A percentile compares a stretch with the other conserved stretches of the same genome.
Evolutionary conservation across 1,139 yeast species (phyloP).

Genomic region (Blastobotrys ciferrii): DNA sequence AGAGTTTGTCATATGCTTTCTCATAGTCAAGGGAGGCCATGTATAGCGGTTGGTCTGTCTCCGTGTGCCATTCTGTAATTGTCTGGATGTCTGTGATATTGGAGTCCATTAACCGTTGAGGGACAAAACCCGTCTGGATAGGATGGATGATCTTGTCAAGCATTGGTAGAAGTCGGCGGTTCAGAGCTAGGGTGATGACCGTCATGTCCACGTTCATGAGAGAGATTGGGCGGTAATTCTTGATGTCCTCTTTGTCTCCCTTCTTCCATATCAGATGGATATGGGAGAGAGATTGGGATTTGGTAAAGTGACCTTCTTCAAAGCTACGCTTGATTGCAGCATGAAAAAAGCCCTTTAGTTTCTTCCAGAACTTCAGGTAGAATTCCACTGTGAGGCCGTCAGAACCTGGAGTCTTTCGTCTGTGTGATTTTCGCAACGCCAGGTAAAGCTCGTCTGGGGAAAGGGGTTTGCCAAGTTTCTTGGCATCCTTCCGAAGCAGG

Average conservation of each 20-base stretch:
- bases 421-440: neutral
- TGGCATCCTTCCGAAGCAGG: too few relatives aligned
- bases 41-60: neutral
- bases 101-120: neutral
- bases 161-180: neutral
- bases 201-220: slow-evolving; percentile 8
- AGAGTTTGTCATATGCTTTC: too few relatives aligned
- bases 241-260: neutral
- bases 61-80: neutral
- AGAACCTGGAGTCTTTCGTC: neutral
- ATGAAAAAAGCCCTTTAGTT: neutral
- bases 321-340: neutral
- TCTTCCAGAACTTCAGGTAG: neutral
- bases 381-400: slow-evolving; percentile 1
- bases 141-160: neutral
- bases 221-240: slow-evolving; percentile 1
- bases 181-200: slow-evolving; percentile 6
- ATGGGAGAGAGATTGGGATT: neutral
- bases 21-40: neutral
- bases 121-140: slow-evolving; percentile 9
- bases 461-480: too few relatives aligned
- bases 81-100: slow-evolving; percentile 8
- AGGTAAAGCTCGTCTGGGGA: neutral
- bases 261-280: neutral
- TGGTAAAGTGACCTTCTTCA: neutral